Percentiles rank a stretch among this genome's conserved stretches.
Evolutionary conservation across 805 yeast genomes (phyloP).

Genomic region (Ogataea angusta): DNA sequence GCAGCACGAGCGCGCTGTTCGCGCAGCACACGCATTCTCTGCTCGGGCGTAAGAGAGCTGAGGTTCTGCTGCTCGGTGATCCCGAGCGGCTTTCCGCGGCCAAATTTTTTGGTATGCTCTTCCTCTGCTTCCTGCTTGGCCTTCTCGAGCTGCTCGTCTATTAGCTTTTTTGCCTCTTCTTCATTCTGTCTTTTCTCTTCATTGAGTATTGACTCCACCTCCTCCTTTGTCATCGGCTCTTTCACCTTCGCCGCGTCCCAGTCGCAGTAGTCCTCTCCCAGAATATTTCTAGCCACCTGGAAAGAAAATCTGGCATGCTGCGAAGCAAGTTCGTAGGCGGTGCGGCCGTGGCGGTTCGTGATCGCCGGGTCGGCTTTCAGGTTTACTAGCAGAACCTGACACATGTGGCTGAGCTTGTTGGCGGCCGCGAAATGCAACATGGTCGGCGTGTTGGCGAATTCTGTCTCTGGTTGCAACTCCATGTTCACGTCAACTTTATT

Average conservation of each 20-base stretch:
- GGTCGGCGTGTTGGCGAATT: slow-evolving; percentile 61
- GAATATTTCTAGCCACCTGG: slow-evolving; percentile 59
- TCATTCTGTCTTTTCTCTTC: slow-evolving; percentile 34
- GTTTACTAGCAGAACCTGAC: slow-evolving; percentile 55
- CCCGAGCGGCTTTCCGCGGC: slow-evolving; percentile 35
- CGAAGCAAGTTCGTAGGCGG: slow-evolving; percentile 65
- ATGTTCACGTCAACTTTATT: slow-evolving; percentile 55
- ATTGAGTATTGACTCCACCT: slow-evolving; percentile 43
- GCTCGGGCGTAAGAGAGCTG: slow-evolving; percentile 68
- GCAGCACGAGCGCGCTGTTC: slow-evolving; percentile 97
- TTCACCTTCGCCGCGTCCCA: slow-evolving; percentile 71
- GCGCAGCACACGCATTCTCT: slow-evolving; percentile 75
- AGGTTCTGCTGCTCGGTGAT: slow-evolving; percentile 41
- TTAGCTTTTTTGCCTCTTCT: slow-evolving; percentile 37
- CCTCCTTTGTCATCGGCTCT: slow-evolving; percentile 53
- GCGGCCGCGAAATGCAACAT: slow-evolving; percentile 75
- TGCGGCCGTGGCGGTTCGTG: slow-evolving; percentile 49
- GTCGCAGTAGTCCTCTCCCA: slow-evolving; percentile 69
- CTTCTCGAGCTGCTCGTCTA: slow-evolving; percentile 42
- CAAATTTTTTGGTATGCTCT: slow-evolving; percentile 26
- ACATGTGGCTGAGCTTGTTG: slow-evolving; percentile 63
- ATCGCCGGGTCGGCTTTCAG: slow-evolving; percentile 70
- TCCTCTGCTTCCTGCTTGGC: slow-evolving; percentile 39
- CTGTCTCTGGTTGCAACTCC: slow-evolving; percentile 50
- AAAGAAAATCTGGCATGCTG: slow-evolving; percentile 50